These are phyloP conservation scores for Mycena rebaudengoi DNA, from an alignment of 768 basidiomycete species.

Conservation along the genomic window DNA sequence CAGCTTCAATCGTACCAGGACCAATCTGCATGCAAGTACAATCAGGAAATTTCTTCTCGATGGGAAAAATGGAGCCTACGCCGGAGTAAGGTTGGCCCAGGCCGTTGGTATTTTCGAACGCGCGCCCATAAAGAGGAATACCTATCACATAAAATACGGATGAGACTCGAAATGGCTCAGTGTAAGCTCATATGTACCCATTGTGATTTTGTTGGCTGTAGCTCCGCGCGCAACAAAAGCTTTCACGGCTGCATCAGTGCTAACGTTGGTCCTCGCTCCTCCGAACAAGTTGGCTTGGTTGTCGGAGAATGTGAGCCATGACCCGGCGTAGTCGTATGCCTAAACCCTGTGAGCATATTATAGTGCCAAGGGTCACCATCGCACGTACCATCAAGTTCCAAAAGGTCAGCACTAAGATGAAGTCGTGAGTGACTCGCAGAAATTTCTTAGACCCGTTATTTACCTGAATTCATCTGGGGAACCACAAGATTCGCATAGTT, in stretches of 20 bases:
- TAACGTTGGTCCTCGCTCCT: constrained; percentile 67
- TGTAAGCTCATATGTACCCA: constrained; percentile 51
- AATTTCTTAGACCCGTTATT: neutral
- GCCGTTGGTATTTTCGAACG: constrained; percentile 75
- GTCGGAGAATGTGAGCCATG: constrained; percentile 70
- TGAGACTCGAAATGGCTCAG: neutral
- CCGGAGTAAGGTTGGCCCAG: constrained; percentile 75
- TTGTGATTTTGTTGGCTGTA: constrained; percentile 66
- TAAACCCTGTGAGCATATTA: constrained; percentile 26
- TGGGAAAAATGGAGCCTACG: constrained; percentile 46
- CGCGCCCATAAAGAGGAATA: constrained; percentile 83
- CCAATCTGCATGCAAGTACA: constrained; percentile 57
- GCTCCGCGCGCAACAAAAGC: constrained; percentile 71
- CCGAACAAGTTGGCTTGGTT: constrained; percentile 75
- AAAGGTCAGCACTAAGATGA: constrained; percentile 59
- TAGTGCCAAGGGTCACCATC: too few relatives aligned
- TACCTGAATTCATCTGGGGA: constrained; percentile 63
- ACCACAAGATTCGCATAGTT: constrained; percentile 69
- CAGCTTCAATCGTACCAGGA: constrained; percentile 73
- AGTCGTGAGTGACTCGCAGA: neutral
- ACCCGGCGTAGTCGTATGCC: constrained; percentile 30
- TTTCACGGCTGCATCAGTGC: constrained; percentile 71
- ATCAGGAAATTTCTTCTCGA: neutral
- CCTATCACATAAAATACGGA: constrained; percentile 47
- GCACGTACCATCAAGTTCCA: constrained; percentile 80